Evolutionary conservation across 148 eudicot genomes (phyloP).

Genomic region (Fagopyrum esculentum): DNA sequence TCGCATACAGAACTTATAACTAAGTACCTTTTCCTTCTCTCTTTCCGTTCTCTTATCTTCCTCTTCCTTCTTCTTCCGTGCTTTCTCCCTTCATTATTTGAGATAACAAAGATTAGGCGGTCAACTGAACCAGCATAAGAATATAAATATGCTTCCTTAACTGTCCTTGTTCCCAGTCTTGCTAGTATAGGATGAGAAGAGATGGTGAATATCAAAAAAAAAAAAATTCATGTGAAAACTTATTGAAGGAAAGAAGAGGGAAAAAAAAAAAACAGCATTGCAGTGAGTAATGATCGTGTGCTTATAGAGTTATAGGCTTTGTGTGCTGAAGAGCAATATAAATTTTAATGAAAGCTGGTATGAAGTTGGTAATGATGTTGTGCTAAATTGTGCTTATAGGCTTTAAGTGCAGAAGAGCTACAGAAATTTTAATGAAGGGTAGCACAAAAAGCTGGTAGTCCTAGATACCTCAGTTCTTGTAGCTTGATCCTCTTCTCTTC

Average conservation of each 20-base stretch:
- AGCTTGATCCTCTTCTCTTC: conserved; percentile 82
- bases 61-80: conserved; percentile 99
- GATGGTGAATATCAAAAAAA: neutral
- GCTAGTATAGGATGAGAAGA: neutral
- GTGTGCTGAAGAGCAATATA: neutral
- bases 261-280: neutral
- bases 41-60: conserved; percentile 86
- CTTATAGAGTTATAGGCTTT: too few relatives aligned
- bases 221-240: neutral
- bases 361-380: neutral
- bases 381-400: conserved; percentile 1
- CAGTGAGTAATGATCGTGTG: too few relatives aligned
- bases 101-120: conserved; percentile 1
- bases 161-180: neutral
- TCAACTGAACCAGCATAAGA: neutral
- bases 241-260: neutral
- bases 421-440: neutral
- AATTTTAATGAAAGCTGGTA: too few relatives aligned
- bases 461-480: conserved; percentile 64
- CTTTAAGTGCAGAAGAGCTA: neutral
- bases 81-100: conserved; percentile 54
- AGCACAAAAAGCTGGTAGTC: neutral
- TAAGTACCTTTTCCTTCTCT: conserved; percentile 84
- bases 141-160: neutral
- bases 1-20: neutral